Evolutionary conservation across 2,329 filamentous ascomycete species (phyloP).

Genomic region (Arthrobotrys musiformis): DNA sequence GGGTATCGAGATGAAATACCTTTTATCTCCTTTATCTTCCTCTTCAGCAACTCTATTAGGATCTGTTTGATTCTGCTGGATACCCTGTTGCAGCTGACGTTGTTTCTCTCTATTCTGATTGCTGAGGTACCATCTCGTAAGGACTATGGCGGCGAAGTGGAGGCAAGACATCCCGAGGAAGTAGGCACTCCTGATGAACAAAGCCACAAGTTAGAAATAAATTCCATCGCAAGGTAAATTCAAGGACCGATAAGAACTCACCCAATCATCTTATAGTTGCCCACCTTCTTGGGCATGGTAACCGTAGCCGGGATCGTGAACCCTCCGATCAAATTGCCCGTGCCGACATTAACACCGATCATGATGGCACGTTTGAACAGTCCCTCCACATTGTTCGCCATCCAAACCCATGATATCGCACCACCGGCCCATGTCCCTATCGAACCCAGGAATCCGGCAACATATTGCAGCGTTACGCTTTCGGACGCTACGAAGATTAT

Average conservation of each 20-base stretch:
- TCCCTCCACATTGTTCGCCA: slow-evolving; percentile 23
- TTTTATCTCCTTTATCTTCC: slow-evolving; percentile 31
- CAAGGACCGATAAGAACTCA: not conserved
- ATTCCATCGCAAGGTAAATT: not conserved
- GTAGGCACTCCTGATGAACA: slow-evolving; percentile 10
- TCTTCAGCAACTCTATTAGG: not conserved
- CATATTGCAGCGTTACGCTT: not conserved
- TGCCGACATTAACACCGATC: slow-evolving; percentile 27
- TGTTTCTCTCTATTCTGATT: slow-evolving; percentile 2
- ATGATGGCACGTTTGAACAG: slow-evolving; percentile 31
- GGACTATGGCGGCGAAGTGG: not conserved
- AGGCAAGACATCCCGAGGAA: slow-evolving; percentile 14
- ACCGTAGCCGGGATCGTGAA: slow-evolving; percentile 15
- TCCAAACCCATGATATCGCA: slow-evolving; percentile 25
- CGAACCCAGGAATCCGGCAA: slow-evolving; percentile 1
- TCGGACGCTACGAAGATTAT: slow-evolving; percentile 9
- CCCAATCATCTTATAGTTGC: not conserved
- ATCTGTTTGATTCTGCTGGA: not conserved
- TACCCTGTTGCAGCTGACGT: not conserved
- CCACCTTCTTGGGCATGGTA: not conserved
- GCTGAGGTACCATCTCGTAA: slow-evolving; percentile 28
- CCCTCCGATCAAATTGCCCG: slow-evolving; percentile 14
- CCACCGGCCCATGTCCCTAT: slow-evolving; percentile 28
- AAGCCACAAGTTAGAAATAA: not conserved
- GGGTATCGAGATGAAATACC: not conserved